phyloP scores from a whole-genome alignment of 352 stramenopile species.

The Phytophthora sp. region DNA sequence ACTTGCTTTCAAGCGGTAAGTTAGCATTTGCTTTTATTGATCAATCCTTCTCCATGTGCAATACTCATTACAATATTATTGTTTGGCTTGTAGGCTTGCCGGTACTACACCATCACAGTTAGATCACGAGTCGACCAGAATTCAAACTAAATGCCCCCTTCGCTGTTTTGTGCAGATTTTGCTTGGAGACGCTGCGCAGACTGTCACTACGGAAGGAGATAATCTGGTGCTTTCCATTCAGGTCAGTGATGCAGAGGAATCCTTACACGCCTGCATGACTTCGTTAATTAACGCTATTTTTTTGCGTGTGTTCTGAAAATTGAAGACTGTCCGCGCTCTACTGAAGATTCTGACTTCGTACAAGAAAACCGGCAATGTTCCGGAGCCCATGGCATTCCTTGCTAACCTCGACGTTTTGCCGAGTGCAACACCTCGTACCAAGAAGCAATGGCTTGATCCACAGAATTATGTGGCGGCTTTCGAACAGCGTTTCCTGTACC shows the following conservation, averaged over 20 bases:
- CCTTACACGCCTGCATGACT: neutral
- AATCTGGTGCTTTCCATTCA: slow-evolving; percentile 96
- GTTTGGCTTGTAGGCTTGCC: slow-evolving; percentile 29
- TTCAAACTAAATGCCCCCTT: slow-evolving; percentile 35
- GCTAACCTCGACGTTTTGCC: slow-evolving; percentile 44
- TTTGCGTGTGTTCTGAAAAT: neutral
- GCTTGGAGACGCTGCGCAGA: slow-evolving; percentile 92
- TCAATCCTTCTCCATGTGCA: neutral
- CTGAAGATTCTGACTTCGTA: slow-evolving; percentile 53
- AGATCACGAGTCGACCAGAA: slow-evolving; percentile 89
- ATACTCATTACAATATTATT: slow-evolving; percentile 16
- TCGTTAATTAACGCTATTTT: neutral
- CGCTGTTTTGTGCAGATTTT: slow-evolving; percentile 60
- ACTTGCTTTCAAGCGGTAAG: slow-evolving; percentile 85
- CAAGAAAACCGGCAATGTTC: slow-evolving; percentile 24
- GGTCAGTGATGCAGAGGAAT: slow-evolving; percentile 13
- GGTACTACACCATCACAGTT: slow-evolving; percentile 53
- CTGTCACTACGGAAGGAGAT: slow-evolving; percentile 95
- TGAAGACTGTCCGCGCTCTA: slow-evolving; percentile 43
- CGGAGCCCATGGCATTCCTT: slow-evolving; percentile 35
- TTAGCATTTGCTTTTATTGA: neutral
- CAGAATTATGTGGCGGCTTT: slow-evolving; percentile 54
- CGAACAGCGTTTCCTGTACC: slow-evolving; percentile 63
- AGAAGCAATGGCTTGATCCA: slow-evolving; percentile 49
- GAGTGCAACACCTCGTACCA: slow-evolving; percentile 32